Conservation (phyloP, 768 basidiomycete genomes). For the Hygrophorus pudorinus region DNA sequence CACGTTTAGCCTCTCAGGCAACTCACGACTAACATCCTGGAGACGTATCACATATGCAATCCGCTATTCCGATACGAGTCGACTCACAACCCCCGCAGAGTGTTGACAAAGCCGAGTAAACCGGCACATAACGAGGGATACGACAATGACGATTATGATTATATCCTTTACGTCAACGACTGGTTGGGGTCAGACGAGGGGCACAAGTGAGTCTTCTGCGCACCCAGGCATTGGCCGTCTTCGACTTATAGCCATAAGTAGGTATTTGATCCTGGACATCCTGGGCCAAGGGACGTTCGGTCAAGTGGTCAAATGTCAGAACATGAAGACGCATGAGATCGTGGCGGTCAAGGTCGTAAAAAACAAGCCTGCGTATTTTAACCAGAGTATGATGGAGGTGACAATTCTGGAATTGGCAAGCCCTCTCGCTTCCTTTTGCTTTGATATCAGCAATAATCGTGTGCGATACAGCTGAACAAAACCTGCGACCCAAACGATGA, state of each 20-base stretch:
- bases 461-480: conserved; percentile 69
- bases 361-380: conserved; percentile 99
- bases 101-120: conserved; percentile 96
- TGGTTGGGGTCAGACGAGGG: conserved; percentile 91
- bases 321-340: conserved; percentile 98
- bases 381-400: conserved; percentile 99
- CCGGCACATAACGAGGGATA: conserved; percentile 93
- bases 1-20: conserved; percentile 41
- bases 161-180: conserved; percentile 98
- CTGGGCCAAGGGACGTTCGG: conserved; percentile 98
- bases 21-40: conserved; percentile 78
- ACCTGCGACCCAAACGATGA: conserved; percentile 89
- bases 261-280: conserved; percentile 95
- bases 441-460: not conserved
- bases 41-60: conserved; percentile 93
- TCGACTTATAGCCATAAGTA: conserved; percentile 21
- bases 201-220: conserved; percentile 63
- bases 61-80: conserved; percentile 93
- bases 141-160: conserved; percentile 99
- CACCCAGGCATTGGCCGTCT: conserved; percentile 2
- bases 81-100: conserved; percentile 87
- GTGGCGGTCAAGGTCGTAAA: conserved; percentile 99
- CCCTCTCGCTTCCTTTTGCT: conserved; percentile 11
- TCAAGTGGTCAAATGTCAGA: conserved; percentile 99
- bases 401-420: conserved; percentile 91